Evolutionary conservation across 2,329 filamentous ascomycete species (phyloP), one percentile per base, ranked within the genome.

Genomic region (Fonsecaea pedrosoi): DNA sequence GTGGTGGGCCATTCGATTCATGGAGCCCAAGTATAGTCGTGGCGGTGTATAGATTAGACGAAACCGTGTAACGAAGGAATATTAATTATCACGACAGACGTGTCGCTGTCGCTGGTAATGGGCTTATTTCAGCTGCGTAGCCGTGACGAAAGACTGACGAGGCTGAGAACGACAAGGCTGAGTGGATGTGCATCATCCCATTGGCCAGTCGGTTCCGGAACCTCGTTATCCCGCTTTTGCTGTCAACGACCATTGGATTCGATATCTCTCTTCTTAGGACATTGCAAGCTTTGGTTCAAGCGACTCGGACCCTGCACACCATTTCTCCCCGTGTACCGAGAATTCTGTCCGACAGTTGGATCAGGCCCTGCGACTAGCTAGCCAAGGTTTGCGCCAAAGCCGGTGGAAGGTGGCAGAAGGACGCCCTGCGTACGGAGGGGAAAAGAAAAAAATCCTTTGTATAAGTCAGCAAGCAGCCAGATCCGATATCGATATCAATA

Each of bases 21-120:
- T 40, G 38, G 38, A 40, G 38, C 38, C 38, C 15, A n/a, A n/a
- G 45, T 50, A 50, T 50, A 50, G 45, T 50, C 45, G 18, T 12
- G 45, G 18, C 12, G 45, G 8, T 50, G 45, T 50, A 50, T 50
- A 50, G 45, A 50, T 50, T 25, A 48, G 42, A 21, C 18, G n/a
- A 8, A 21, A 18, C 37, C 42, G 42, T 48, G 45, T 10, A 25
- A 50, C 45, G 18, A 50, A 9, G 8, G 5, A 25, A 21, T 21
- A 48, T 21, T 21, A 21, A 18, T 48, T 48, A 21, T 18, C 42
- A 18, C n/a, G 4, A 7, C 6, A 25, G 25, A 25, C 25, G 25
- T 25, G 25, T 25, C 25, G 25, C 25, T 25, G 3, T 25, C 25
- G 25, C 25, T 25, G 2, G 25, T 25, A 25, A 25, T 25, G 25